A percentile compares a stretch with the other conserved stretches of the same genome.
Evolutionary conservation across 306 rosid genomes (phyloP).

Genomic region (Pueraria montana): DNA sequence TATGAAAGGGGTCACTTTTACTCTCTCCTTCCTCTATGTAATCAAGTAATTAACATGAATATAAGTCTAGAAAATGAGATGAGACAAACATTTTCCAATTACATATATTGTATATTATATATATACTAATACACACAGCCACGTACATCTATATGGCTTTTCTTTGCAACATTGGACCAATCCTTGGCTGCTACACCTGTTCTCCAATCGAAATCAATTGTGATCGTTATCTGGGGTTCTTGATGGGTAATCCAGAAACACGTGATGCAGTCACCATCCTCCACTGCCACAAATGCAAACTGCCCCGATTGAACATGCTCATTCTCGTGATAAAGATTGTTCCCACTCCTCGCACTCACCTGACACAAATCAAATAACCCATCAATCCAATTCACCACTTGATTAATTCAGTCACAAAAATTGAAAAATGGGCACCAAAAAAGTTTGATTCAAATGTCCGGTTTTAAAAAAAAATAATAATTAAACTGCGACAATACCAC

Average conservation of each 20-base stretch:
- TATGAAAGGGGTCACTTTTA: no score
- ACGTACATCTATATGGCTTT: constrained; percentile 74
- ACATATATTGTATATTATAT: background rate
- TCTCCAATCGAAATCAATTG: constrained; percentile 79
- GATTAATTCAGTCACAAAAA: background rate
- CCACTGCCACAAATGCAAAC: constrained; percentile 60
- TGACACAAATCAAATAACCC: constrained; percentile 40
- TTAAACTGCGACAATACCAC: no score
- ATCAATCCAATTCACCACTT: background rate
- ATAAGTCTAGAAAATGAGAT: background rate
- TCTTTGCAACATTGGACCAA: constrained; percentile 76
- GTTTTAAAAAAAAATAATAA: no score
- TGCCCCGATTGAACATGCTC: constrained; percentile 63
- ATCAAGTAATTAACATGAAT: background rate
- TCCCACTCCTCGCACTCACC: constrained; percentile 64
- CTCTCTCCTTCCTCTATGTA: no score
- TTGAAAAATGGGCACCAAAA: background rate
- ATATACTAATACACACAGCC: background rate
- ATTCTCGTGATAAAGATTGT: constrained; percentile 52
- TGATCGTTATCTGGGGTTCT: constrained; percentile 51
- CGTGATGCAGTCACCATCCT: constrained; percentile 65
- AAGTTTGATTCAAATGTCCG: no score
- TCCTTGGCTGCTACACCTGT: constrained; percentile 69
- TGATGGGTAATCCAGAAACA: constrained; percentile 62
- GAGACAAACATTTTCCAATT: background rate